A percentile compares a stretch with the other conserved stretches of the same genome.
phyloP scores from a whole-genome alignment of 805 yeast species.

The Limtongia smithiae region DNA sequence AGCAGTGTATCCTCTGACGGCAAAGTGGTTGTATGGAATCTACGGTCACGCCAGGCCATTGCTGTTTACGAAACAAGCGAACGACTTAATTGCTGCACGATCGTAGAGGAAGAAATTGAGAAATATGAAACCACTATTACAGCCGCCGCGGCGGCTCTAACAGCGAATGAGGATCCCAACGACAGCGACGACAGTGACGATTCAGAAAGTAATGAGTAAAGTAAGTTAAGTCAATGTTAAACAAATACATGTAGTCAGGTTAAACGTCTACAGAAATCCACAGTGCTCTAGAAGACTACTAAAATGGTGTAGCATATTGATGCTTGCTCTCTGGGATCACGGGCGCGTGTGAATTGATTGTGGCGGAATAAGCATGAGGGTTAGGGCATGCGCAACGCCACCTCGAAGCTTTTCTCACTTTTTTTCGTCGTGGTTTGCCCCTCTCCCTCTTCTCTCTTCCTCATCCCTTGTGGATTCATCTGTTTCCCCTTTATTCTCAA shows the following conservation, averaged over 20 bases:
- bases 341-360: no score
- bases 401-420: background rate
- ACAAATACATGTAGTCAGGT: no score
- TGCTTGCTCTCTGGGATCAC: no score
- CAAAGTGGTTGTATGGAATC: slow-evolving; percentile 85
- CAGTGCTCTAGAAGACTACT: no score
- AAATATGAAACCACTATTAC: slow-evolving; percentile 38
- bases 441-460: no score
- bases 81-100: slow-evolving; percentile 78
- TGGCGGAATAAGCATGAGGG: no score
- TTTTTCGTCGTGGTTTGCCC: background rate
- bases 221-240: no score
- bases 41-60: slow-evolving; percentile 63
- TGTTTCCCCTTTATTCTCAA: slow-evolving; percentile 2
- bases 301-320: no score
- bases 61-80: slow-evolving; percentile 92
- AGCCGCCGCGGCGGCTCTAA: slow-evolving; percentile 2
- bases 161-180: slow-evolving; percentile 13
- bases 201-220: no score
- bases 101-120: slow-evolving; percentile 71
- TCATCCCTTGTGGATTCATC: background rate
- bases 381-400: background rate
- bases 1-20: slow-evolving; percentile 92
- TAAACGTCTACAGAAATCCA: no score
- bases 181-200: background rate